Evolutionary conservation across 73 alveolate genomes (phyloP).

Genomic region (Paramecium tetraurelia): DNA sequence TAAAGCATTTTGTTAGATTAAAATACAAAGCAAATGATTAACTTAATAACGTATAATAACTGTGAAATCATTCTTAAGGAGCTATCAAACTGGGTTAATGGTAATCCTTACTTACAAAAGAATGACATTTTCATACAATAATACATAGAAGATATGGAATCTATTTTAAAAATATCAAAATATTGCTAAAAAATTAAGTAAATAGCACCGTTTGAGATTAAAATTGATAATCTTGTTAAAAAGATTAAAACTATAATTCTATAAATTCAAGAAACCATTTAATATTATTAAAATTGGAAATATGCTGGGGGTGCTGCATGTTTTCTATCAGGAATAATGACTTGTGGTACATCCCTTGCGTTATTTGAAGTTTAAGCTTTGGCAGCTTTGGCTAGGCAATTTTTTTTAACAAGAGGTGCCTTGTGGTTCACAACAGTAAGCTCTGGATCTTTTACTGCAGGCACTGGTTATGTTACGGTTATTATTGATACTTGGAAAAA

Average conservation of each 20-base stretch:
- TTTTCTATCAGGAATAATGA: too few species aligned
- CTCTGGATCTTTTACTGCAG: not conserved
- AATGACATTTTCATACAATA: not conserved
- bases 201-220: not conserved
- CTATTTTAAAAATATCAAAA: not conserved
- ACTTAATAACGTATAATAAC: not conserved
- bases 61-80: not conserved
- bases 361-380: too few species aligned
- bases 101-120: not conserved
- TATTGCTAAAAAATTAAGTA: not conserved
- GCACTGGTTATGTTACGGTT: not conserved
- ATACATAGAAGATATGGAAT: not conserved
- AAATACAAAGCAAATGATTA: not conserved
- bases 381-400: too few species aligned
- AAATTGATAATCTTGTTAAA: not conserved
- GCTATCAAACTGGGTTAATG: not conserved
- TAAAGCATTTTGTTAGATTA: not conserved
- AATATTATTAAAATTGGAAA: too few species aligned
- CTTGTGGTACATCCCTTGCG: too few species aligned
- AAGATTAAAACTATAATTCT: too few species aligned
- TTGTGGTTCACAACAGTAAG: not conserved
- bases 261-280: not conserved
- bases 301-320: too few species aligned
- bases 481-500: not conserved
- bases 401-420: too few species aligned